Conservation (phyloP, 2,329 filamentous ascomycete genomes). For the Aspergillus ochraceoroseus region DNA sequence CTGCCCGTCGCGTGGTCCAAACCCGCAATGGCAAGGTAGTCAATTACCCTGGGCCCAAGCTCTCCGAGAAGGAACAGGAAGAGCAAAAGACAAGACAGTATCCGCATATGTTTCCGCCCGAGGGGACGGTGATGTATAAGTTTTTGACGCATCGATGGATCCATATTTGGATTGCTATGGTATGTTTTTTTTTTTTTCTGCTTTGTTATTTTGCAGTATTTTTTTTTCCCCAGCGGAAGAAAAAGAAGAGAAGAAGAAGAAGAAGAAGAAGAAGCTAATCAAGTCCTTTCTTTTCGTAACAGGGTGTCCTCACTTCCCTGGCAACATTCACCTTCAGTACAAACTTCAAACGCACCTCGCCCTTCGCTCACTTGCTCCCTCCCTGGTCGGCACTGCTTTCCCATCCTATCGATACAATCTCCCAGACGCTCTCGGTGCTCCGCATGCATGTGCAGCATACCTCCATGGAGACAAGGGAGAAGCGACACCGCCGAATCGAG, state of each 20-base stretch:
- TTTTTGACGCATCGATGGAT: conserved; percentile 73
- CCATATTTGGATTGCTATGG: conserved; percentile 79
- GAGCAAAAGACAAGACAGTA: conserved; percentile 68
- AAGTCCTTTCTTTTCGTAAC: background rate
- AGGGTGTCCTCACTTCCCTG: conserved; percentile 65
- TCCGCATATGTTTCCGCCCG: conserved; percentile 81
- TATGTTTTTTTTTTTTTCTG: conserved; percentile 35
- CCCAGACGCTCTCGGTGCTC: conserved; percentile 66
- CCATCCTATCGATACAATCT: conserved; percentile 64
- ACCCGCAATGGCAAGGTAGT: conserved; percentile 30
- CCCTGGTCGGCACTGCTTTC: conserved; percentile 61
- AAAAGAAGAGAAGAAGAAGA: background rate
- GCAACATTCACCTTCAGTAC: conserved; percentile 67
- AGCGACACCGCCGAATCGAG: conserved; percentile 67
- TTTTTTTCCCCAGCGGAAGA: background rate
- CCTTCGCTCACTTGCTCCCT: conserved; percentile 74
- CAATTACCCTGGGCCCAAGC: conserved; percentile 66
- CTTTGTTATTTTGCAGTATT: background rate
- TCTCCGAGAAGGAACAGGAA: conserved; percentile 61
- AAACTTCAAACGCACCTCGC: conserved; percentile 74
- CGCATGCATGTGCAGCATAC: conserved; percentile 70
- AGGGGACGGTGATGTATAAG: conserved; percentile 76
- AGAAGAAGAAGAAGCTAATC: background rate
- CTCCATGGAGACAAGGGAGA: conserved; percentile 63
- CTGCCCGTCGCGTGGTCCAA: conserved; percentile 59